A percentile compares a stretch with the other conserved stretches of the same genome.
Conservation (phyloP, 352 stramenopile species). For the Phytophthora multivora region DNA sequence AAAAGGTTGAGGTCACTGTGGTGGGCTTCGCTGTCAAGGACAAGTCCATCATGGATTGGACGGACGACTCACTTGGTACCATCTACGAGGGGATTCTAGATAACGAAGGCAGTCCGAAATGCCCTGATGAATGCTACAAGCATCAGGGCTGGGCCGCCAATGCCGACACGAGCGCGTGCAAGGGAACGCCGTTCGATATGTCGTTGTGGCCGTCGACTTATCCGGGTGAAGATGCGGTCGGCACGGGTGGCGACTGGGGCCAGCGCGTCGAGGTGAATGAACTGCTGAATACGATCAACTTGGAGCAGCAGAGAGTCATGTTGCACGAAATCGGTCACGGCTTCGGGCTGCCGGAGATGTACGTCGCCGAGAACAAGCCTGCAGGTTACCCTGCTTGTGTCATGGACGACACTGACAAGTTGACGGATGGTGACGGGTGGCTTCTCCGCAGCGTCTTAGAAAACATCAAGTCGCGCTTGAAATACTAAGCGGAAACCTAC, state of each 20-base stretch:
- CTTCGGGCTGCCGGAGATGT: slow-evolving; percentile 37
- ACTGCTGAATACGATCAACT: slow-evolving; percentile 38
- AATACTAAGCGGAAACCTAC: no score
- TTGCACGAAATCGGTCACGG: slow-evolving; percentile 53
- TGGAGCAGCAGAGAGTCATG: slow-evolving; percentile 36
- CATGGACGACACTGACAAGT: slow-evolving; percentile 14
- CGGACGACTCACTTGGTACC: slow-evolving; percentile 27
- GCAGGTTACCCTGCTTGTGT: slow-evolving; percentile 19
- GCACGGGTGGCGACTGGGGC: slow-evolving; percentile 39
- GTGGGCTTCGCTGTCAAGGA: slow-evolving; percentile 41
- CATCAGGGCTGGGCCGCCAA: slow-evolving; percentile 16
- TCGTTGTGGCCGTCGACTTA: slow-evolving; percentile 45
- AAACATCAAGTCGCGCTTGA: no score
- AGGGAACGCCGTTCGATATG: slow-evolving; percentile 22
- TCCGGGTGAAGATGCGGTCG: slow-evolving; percentile 24
- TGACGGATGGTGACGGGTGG: slow-evolving; percentile 27
- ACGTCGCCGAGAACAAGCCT: slow-evolving; percentile 30
- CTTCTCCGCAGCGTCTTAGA: slow-evolving; percentile 24
- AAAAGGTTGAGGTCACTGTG: slow-evolving; percentile 36
- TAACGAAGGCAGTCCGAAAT: slow-evolving; percentile 1
- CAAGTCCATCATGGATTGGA: slow-evolving; percentile 45
- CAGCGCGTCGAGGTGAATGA: slow-evolving; percentile 46
- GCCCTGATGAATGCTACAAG: slow-evolving; percentile 6
- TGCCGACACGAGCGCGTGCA: slow-evolving; percentile 25
- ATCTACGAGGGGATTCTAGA: slow-evolving; percentile 7